A percentile compares a stretch with the other conserved stretches of the same genome.
These are phyloP conservation scores for Phytopythium aichiense DNA, from an alignment of 352 stramenopile genomes.

Conservation along the genomic window DNA sequence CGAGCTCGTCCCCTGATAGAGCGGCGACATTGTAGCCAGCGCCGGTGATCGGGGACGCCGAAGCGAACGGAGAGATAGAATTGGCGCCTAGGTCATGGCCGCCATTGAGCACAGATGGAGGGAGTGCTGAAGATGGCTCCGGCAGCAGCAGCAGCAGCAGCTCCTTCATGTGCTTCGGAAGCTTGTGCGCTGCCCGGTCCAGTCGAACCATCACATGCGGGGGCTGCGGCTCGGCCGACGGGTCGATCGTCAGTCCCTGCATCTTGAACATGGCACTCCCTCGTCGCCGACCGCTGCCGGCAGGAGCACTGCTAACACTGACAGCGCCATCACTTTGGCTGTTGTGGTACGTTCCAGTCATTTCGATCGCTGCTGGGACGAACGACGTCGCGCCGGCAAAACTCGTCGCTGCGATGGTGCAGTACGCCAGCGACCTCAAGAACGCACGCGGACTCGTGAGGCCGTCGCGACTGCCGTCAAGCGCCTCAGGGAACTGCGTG, in stretches of 20 bases:
- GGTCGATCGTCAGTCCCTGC: not conserved
- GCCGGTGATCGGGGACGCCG: not conserved
- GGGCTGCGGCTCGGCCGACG: not conserved
- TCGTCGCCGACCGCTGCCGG: slow-evolving; percentile 25
- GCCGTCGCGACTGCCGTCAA: not conserved
- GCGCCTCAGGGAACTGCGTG: slow-evolving; percentile 28
- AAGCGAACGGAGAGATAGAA: not conserved
- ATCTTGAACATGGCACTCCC: slow-evolving; percentile 12
- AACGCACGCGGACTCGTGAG: slow-evolving; percentile 11
- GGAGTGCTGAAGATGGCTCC: slow-evolving; percentile 9
- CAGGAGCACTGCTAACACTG: not conserved
- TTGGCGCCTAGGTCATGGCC: not conserved
- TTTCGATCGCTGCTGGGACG: slow-evolving; percentile 7
- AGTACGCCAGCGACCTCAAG: slow-evolving; percentile 36
- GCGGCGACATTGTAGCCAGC: slow-evolving; percentile 5
- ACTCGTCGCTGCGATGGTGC: slow-evolving; percentile 27
- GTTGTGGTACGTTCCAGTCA: not conserved
- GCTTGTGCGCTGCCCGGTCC: slow-evolving; percentile 23
- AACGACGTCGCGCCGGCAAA: slow-evolving; percentile 16
- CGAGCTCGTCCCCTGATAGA: slow-evolving; percentile 25
- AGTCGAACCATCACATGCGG: slow-evolving; percentile 17
- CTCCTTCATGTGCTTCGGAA: slow-evolving; percentile 30
- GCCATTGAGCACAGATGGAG: slow-evolving; percentile 12
- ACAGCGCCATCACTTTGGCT: not conserved
- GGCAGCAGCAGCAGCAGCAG: slow-evolving; percentile 22